phyloP scores from a whole-genome alignment of 495 filamentous ascomycete species.

The Penicillium pulvis region DNA sequence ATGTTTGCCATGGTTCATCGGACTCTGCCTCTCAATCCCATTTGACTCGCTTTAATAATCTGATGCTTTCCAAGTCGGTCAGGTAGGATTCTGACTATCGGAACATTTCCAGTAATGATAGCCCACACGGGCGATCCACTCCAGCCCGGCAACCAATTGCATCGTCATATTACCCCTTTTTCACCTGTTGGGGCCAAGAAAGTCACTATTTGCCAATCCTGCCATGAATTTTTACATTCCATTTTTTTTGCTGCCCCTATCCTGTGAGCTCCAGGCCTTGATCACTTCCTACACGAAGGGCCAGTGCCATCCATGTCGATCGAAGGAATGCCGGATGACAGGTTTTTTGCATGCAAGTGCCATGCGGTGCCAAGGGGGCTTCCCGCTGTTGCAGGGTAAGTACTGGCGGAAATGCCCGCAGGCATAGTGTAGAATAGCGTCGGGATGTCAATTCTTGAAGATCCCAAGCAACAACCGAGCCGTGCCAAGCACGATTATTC shows the following conservation, averaged over 20 bases:
- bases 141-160: constrained; percentile 14
- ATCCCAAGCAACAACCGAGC: constrained; percentile 1
- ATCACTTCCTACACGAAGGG: constrained; percentile 15
- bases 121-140: constrained; percentile 23
- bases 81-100: constrained; percentile 15
- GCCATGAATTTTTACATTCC: constrained; percentile 11
- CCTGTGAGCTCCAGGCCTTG: constrained; percentile 1
- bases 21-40: neutral
- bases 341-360: constrained; percentile 4
- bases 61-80: neutral
- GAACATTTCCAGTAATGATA: constrained; percentile 36
- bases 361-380: constrained; percentile 5
- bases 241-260: constrained; percentile 18
- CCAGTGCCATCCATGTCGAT: neutral
- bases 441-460: constrained; percentile 9
- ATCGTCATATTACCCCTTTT: constrained; percentile 25
- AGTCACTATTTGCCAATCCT: constrained; percentile 20
- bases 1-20: constrained; percentile 5
- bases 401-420: constrained; percentile 4
- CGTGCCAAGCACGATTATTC: constrained; percentile 13
- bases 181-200: constrained; percentile 22
- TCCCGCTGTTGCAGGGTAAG: neutral
- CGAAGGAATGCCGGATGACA: neutral
- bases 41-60: neutral
- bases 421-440: neutral